Percentiles rank a stretch among this genome's conserved stretches.
Evolutionary conservation across 306 rosid species (phyloP).

Genomic region (Medicago lupulina): DNA sequence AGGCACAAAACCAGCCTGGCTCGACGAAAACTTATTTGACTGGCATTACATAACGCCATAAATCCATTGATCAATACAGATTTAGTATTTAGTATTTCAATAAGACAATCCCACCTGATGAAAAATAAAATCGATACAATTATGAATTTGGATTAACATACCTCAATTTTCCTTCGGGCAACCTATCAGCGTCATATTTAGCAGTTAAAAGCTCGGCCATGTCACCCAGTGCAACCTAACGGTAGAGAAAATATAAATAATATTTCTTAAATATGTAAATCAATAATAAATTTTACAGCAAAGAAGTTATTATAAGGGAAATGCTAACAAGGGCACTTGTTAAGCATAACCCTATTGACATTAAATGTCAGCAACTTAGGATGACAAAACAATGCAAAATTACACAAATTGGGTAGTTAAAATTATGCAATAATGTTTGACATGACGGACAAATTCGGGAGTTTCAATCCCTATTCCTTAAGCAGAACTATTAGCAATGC

Average conservation of each 20-base stretch:
- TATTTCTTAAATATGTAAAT: conserved; percentile 6
- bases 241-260: conserved; percentile 26
- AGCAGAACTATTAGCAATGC: conserved; percentile 6
- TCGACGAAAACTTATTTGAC: conserved; percentile 17
- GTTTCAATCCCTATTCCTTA: conserved; percentile 25
- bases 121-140: background rate
- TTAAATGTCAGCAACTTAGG: conserved; percentile 17
- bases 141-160: conserved; percentile 46
- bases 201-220: conserved; percentile 80
- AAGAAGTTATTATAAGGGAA: conserved; percentile 16
- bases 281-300: background rate
- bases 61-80: conserved; percentile 26
- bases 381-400: conserved; percentile 35
- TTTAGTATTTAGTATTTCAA: conserved; percentile 15
- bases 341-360: too few species aligned
- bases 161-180: conserved; percentile 88
- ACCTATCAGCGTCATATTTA: conserved; percentile 75
- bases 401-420: conserved; percentile 18
- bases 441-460: conserved; percentile 9
- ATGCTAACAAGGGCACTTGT: too few species aligned
- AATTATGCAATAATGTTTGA: conserved; percentile 36
- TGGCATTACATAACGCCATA: background rate
- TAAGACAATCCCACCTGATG: background rate
- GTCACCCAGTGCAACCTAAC: conserved; percentile 91
- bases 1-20: conserved; percentile 20